These are phyloP conservation scores for Fusarium sp. DNA, from an alignment of 2,329 filamentous ascomycete species.

Conservation along the genomic window DNA sequence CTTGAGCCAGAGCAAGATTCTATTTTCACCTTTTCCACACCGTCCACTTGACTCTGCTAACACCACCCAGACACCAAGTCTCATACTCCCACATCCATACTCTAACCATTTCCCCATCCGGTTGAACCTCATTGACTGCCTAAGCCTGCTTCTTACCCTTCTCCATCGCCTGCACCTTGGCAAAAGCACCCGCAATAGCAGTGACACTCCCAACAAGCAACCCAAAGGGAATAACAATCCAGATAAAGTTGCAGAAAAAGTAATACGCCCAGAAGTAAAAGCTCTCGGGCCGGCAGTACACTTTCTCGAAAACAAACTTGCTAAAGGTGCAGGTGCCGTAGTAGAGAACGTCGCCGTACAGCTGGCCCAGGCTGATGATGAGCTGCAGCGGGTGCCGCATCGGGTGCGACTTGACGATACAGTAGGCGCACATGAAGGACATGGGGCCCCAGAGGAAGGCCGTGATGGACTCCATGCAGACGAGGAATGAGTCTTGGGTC, in stretches of 20 bases:
- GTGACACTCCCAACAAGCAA: constrained; percentile 52
- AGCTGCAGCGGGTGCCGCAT: constrained; percentile 65
- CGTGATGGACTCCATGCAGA: constrained; percentile 71
- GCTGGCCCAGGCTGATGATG: constrained; percentile 63
- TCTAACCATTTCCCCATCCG: too few species aligned
- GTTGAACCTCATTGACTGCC: neutral
- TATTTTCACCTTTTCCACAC: too few species aligned
- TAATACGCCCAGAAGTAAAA: constrained; percentile 70
- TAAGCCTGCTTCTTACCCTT: constrained; percentile 46
- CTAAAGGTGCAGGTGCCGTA: constrained; percentile 65
- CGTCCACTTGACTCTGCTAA: too few species aligned
- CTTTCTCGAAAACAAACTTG: constrained; percentile 54
- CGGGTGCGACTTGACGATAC: constrained; percentile 61
- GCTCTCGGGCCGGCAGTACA: constrained; percentile 66
- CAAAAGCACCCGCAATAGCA: constrained; percentile 49
- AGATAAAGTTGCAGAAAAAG: constrained; percentile 67
- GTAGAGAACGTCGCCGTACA: constrained; percentile 70
- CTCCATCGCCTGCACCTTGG: constrained; percentile 44
- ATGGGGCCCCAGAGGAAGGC: constrained; percentile 69
- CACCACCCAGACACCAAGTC: too few species aligned
- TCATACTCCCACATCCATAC: too few species aligned
- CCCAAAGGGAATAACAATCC: constrained; percentile 65
- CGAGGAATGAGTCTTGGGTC: constrained; percentile 66
- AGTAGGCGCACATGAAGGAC: constrained; percentile 63
- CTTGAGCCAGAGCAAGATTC: too few species aligned